phyloP scores from a whole-genome alignment of 2,329 filamentous ascomycete species.

The Lasiodiplodia citricola region DNA sequence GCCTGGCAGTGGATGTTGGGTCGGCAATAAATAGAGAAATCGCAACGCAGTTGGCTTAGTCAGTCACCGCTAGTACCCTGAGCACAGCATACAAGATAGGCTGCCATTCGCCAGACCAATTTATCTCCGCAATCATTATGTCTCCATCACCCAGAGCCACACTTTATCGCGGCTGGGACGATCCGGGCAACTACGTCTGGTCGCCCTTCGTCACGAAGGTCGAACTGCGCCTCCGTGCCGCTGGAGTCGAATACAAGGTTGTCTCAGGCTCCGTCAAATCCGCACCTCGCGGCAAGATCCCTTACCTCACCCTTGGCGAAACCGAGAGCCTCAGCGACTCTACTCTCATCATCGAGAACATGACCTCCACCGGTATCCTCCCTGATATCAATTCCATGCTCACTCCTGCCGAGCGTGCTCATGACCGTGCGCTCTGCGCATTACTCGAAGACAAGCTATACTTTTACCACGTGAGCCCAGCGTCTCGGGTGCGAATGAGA shows the following conservation, averaged over 20 bases:
- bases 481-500: background rate
- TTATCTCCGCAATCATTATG: background rate
- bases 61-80: background rate
- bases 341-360: conserved; percentile 57
- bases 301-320: conserved; percentile 54
- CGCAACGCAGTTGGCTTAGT: background rate
- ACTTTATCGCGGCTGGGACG: conserved; percentile 58
- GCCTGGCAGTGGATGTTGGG: background rate
- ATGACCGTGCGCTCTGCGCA: conserved; percentile 60
- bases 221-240: conserved; percentile 65
- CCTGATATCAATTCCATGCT: conserved; percentile 57
- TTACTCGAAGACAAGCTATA: conserved; percentile 66
- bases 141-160: conserved; percentile 36
- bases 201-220: conserved; percentile 69
- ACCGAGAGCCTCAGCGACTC: conserved; percentile 56
- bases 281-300: conserved; percentile 65
- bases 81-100: background rate
- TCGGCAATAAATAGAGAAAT: background rate
- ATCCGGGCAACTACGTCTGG: conserved; percentile 55
- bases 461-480: conserved; percentile 56
- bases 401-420: conserved; percentile 44
- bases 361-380: conserved; percentile 51
- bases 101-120: too few relatives aligned
- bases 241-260: conserved; percentile 53
- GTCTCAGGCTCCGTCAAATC: conserved; percentile 52